Evolutionary conservation across 805 yeast genomes (phyloP).

Genomic region (Candida taoyuanica): DNA sequence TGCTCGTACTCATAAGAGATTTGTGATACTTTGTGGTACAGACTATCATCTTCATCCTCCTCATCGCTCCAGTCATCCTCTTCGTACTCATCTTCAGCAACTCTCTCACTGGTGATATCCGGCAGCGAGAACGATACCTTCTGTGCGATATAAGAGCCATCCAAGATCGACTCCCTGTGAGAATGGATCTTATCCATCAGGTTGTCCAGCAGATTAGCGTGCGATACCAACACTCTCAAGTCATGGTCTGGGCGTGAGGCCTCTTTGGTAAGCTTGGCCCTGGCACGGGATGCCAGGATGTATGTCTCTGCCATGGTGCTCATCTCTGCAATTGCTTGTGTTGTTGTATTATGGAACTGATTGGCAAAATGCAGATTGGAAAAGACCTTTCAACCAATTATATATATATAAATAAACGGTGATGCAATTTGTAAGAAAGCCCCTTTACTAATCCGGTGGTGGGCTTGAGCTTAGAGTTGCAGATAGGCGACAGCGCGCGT

Average conservation of each 20-base stretch:
- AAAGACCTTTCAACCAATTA: too few relatives aligned
- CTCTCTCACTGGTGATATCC: constrained; percentile 5
- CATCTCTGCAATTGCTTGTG: constrained; percentile 3
- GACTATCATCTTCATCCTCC: constrained; percentile 8
- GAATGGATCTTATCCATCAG: constrained; percentile 23
- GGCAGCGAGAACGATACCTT: constrained; percentile 11
- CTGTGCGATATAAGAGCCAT: constrained; percentile 7
- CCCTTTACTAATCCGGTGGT: constrained; percentile 4
- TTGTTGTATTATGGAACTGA: not conserved
- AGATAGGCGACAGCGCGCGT: constrained; percentile 1
- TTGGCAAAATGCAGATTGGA: not conserved
- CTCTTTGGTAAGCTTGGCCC: constrained; percentile 24
- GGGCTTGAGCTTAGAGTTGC: not conserved
- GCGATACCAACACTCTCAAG: constrained; percentile 23
- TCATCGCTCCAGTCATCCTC: constrained; percentile 18
- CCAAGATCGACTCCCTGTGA: constrained; percentile 15
- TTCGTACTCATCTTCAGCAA: constrained; percentile 19
- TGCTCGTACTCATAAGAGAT: constrained; percentile 12
- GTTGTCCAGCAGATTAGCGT: constrained; percentile 26
- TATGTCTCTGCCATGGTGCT: constrained; percentile 23
- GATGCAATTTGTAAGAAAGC: constrained; percentile 1
- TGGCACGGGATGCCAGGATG: constrained; percentile 23
- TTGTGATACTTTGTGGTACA: constrained; percentile 11
- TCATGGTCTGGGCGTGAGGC: constrained; percentile 24
- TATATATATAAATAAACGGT: not conserved